A percentile compares a stretch with the other conserved stretches of the same genome.
phyloP scores from a whole-genome alignment of 345 rosid genomes.

The Acer negundo region DNA sequence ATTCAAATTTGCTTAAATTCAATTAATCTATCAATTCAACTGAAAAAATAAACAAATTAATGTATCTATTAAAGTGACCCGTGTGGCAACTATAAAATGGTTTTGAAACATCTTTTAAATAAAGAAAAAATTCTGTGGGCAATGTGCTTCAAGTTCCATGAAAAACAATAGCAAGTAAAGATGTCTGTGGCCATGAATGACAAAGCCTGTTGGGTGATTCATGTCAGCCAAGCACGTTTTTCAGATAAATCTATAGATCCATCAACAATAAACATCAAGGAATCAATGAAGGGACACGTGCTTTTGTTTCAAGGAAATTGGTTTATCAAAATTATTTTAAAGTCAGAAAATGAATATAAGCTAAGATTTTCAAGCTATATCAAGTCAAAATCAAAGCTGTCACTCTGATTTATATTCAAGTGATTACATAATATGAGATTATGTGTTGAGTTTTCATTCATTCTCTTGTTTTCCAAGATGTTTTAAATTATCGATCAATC shows the following conservation, averaged over 20 bases:
- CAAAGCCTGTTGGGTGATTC: neutral
- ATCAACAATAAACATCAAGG: neutral
- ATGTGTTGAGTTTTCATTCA: conserved; percentile 12
- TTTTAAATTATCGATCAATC: neutral
- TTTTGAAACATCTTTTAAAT: neutral
- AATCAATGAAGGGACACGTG: conserved; percentile 20
- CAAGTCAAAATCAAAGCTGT: conserved; percentile 6
- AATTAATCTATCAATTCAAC: no score
- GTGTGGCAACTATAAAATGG: no score
- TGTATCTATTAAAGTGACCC: neutral
- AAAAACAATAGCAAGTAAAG: neutral
- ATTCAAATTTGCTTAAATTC: neutral
- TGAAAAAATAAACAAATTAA: no score
- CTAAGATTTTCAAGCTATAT: conserved; percentile 14
- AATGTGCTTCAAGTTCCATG: neutral
- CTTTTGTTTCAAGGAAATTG: neutral
- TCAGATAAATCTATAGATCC: neutral
- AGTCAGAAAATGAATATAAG: neutral
- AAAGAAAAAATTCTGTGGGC: neutral
- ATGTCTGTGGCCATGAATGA: neutral
- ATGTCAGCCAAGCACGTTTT: neutral
- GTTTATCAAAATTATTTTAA: neutral
- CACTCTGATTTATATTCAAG: neutral
- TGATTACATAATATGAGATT: neutral
- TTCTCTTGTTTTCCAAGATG: neutral